Conservation (phyloP, 1,284 basidiomycete species). For the Cutaneotrichosporon cutaneum region DNA sequence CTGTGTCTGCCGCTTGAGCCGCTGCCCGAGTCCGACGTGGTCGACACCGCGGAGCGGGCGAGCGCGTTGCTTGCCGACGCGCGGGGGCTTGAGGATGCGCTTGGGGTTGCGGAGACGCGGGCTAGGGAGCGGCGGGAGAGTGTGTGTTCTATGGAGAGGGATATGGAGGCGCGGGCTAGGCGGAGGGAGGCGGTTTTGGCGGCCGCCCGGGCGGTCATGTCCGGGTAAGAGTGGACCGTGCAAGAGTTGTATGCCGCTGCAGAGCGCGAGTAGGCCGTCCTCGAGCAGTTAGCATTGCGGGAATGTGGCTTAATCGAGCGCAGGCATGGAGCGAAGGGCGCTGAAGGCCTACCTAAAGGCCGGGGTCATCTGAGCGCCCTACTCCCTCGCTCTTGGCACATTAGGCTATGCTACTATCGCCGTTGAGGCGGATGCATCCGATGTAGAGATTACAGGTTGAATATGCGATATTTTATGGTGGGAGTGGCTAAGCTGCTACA, state of each 20-base stretch:
- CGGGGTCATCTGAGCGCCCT: no score
- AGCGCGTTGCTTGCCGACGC: neutral
- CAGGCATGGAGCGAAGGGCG: no score
- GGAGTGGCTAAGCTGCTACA: neutral
- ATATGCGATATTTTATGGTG: neutral
- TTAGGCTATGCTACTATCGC: conserved; percentile 3
- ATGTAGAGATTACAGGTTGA: conserved; percentile 7
- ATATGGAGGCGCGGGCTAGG: neutral
- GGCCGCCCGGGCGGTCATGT: neutral
- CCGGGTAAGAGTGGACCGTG: no score
- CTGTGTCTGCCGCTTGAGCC: neutral
- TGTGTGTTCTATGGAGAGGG: neutral
- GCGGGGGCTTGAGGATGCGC: neutral
- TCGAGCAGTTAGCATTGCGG: no score
- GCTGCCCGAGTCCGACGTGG: neutral
- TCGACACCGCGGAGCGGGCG: neutral
- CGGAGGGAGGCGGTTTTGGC: neutral
- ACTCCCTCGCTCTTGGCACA: no score
- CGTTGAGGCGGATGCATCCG: conserved; percentile 13
- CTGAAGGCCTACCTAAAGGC: no score
- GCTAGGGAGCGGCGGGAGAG: neutral
- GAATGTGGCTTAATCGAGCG: no score
- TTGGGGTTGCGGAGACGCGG: neutral
- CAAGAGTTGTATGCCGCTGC: no score
- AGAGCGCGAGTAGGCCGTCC: no score